Evolutionary conservation across 768 basidiomycete genomes (phyloP), one percentile per base, ranked within the genome.

Genomic region (Paxillus rubicundulus): DNA sequence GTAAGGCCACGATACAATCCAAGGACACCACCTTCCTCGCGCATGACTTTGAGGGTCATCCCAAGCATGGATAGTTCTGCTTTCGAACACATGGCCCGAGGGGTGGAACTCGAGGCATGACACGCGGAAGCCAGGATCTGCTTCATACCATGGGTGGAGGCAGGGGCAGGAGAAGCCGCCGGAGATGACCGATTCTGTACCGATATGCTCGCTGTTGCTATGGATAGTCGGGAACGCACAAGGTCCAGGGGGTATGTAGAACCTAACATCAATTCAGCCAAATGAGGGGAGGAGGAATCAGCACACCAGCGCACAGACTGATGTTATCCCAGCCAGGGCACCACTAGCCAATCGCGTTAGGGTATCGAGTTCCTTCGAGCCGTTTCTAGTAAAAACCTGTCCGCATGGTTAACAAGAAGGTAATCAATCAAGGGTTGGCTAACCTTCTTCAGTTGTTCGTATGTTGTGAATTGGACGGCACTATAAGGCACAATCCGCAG

Each of bases 211-310:
- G 92, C 89, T 5, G 92, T 93, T 17, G 92, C 92, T 64, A 98
- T 96, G 17, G 92, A 95, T 52, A 99, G 74, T 33, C 96, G 82
- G 21, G 92, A 89, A 40, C 96, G 82, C 28, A 98, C 89, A 45
- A 99, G 85, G 68, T 99, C 96, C 57, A 98, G 74, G 9, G 96
- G 96, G 73, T 94, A 92, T 72, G 91, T 93, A 43, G 89, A 79
- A 59, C 85, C 89, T 91, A 50, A 16, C 43, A 54, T 46, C 54
- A 46, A 45, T 28, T 17, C 46, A 32, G 54, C 44, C 53, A 32
- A 59, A 49, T 30, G 30, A 52, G 41, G 51, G 38, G 38, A 53
- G 49, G 16, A 45, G 55, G 14, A 49, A 52, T 27, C 32, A 49
- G 43, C 24, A 28, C 46, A 30, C 44, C 44, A 24, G 82, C 89